A percentile compares a stretch with the other conserved stretches of the same genome.
phyloP scores from a whole-genome alignment of 441 rosid species.

The Raphanus hybrid region DNA sequence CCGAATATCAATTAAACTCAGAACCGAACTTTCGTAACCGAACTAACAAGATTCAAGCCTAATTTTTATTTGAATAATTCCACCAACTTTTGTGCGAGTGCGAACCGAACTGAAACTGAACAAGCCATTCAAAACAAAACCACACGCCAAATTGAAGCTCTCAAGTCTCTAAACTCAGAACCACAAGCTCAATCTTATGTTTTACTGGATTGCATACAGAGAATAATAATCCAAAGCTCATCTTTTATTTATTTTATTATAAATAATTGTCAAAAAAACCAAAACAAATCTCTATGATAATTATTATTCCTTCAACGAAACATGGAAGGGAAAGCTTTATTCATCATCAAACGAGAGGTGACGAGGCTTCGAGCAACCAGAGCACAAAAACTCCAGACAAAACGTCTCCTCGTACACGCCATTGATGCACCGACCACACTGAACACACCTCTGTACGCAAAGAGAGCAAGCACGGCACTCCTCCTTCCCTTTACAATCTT shows the following conservation, averaged over 20 bases:
- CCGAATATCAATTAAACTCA: not conserved
- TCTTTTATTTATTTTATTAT: not conserved
- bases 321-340: not conserved
- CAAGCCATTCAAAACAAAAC: too few relatives aligned
- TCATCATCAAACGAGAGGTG: slow-evolving; percentile 14
- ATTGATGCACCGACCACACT: slow-evolving; percentile 89
- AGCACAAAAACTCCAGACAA: slow-evolving; percentile 77
- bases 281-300: not conserved
- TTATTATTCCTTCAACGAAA: not conserved
- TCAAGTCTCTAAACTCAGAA: too few relatives aligned
- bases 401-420: slow-evolving; percentile 92
- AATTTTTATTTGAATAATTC: too few relatives aligned
- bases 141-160: too few relatives aligned
- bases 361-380: slow-evolving; percentile 57
- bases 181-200: too few relatives aligned
- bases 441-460: slow-evolving; percentile 76
- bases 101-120: too few relatives aligned
- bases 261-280: not conserved
- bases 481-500: slow-evolving; percentile 62
- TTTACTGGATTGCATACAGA: too few relatives aligned
- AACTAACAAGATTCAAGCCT: too few relatives aligned
- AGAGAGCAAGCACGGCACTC: slow-evolving; percentile 84
- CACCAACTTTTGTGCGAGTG: too few relatives aligned
- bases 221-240: not conserved
- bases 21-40: too few relatives aligned